A percentile compares a stretch with the other conserved stretches of the same genome.
Conservation (phyloP, 2,329 filamentous ascomycete genomes). For the Diaporthe citri region DNA sequence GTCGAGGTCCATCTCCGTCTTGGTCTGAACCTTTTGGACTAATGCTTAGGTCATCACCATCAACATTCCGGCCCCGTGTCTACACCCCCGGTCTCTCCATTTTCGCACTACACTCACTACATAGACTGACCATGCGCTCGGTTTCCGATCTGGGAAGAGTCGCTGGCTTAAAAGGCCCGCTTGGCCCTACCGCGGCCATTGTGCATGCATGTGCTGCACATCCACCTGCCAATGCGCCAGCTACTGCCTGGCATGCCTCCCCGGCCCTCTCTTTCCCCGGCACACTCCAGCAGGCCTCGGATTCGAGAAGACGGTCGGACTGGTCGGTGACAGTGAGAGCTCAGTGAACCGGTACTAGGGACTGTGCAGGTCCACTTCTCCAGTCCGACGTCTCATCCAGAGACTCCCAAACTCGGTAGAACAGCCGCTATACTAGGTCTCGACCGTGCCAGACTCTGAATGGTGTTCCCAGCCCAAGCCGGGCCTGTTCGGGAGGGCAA, state of each 20-base stretch:
- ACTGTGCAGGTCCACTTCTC: background rate
- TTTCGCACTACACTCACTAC: background rate
- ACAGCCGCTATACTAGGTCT: background rate
- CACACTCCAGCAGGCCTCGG: background rate
- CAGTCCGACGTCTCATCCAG: conserved; percentile 2
- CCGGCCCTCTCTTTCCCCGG: background rate
- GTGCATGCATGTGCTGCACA: background rate
- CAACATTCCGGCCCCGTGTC: background rate
- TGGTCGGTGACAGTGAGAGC: background rate
- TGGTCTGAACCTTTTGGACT: background rate
- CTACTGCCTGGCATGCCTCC: conserved; percentile 8
- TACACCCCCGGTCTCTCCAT: background rate
- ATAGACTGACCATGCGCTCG: conserved; percentile 1
- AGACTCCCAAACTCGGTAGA: background rate
- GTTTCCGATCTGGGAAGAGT: conserved; percentile 8
- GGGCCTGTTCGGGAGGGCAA: background rate
- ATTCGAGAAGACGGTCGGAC: background rate
- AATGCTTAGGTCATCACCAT: conserved; percentile 15
- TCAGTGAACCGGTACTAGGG: background rate
- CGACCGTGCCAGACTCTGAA: background rate
- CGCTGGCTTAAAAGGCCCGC: background rate
- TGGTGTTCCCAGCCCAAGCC: background rate
- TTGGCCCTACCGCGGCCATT: conserved; percentile 1
- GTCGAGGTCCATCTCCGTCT: conserved; percentile 12
- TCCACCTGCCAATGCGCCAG: conserved; percentile 12